Percentiles rank a stretch among this genome's conserved stretches.
Conservation (phyloP, 176 grass and related monocot genomes). For the Oryza rufipogon region DNA sequence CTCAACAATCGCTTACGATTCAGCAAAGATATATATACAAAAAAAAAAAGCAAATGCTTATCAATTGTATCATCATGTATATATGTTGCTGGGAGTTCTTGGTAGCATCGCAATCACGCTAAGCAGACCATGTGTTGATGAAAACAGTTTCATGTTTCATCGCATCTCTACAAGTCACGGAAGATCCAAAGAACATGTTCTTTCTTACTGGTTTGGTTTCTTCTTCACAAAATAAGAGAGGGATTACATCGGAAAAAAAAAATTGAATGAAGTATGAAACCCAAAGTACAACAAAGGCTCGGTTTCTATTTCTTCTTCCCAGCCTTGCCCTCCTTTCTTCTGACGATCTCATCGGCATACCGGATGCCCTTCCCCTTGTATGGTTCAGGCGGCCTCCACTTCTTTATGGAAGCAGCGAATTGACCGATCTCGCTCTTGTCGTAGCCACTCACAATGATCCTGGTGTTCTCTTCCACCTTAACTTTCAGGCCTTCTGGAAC, state of each 20-base stretch:
- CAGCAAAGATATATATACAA: no score
- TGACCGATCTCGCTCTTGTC: constrained; percentile 60
- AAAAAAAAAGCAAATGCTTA: no score
- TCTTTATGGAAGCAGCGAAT: constrained; percentile 79
- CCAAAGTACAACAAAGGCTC: no score
- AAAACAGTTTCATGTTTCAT: no score
- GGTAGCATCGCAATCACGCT: no score
- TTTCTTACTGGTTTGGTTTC: background rate
- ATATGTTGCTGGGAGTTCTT: no score
- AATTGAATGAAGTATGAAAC: background rate
- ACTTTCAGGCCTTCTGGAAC: constrained; percentile 78
- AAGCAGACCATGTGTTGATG: no score
- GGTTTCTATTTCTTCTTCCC: constrained; percentile 92
- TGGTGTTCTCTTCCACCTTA: constrained; percentile 89
- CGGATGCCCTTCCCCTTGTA: constrained; percentile 93
- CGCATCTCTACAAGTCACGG: background rate
- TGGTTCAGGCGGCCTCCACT: constrained; percentile 96
- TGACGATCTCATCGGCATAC: constrained; percentile 72
- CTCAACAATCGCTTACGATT: no score
- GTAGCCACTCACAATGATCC: constrained; percentile 65
- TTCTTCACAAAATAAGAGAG: constrained; percentile 12
- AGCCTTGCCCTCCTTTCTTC: constrained; percentile 94
- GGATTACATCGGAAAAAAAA: constrained; percentile 15
- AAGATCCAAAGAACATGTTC: background rate
- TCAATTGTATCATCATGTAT: no score